Percentiles rank a stretch among this genome's conserved stretches.
Conservation (phyloP, 2,329 filamentous ascomycete genomes). For the Pseudophaeomoniella oleicola region DNA sequence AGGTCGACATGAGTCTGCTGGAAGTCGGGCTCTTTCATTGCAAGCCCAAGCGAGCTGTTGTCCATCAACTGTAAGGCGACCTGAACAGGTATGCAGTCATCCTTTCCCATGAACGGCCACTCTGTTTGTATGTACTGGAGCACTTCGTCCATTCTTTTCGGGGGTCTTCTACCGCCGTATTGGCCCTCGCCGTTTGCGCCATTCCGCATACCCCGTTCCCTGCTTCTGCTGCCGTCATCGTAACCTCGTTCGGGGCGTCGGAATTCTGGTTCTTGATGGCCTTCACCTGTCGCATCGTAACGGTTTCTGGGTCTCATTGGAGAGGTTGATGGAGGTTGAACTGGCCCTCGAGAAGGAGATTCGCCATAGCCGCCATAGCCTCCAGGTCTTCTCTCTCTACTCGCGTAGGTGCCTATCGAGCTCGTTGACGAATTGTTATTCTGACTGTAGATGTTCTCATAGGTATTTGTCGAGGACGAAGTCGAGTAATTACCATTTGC, state of each 20-base stretch:
- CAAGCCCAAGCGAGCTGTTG: slow-evolving; percentile 79
- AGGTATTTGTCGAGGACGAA: neutral
- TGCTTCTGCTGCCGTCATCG: slow-evolving; percentile 1
- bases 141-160: slow-evolving; percentile 31
- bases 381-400: slow-evolving; percentile 22
- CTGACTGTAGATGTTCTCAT: slow-evolving; percentile 1
- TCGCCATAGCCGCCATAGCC: slow-evolving; percentile 27
- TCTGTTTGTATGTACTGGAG: slow-evolving; percentile 73
- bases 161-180: neutral
- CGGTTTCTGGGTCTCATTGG: neutral
- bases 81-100: slow-evolving; percentile 83
- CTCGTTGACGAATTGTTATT: slow-evolving; percentile 1
- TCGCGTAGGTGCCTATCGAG: neutral
- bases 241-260: neutral
- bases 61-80: slow-evolving; percentile 91
- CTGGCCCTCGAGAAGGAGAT: neutral
- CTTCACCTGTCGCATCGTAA: neutral
- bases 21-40: slow-evolving; percentile 77
- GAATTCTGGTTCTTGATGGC: neutral
- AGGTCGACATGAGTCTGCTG: slow-evolving; percentile 70
- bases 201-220: slow-evolving; percentile 1
- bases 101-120: slow-evolving; percentile 83
- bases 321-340: neutral
- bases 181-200: neutral
- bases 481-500: slow-evolving; percentile 1